Base-by-base conservation (phyloP, 768 basidiomycete species). In the Naematelia encephala region DNA sequence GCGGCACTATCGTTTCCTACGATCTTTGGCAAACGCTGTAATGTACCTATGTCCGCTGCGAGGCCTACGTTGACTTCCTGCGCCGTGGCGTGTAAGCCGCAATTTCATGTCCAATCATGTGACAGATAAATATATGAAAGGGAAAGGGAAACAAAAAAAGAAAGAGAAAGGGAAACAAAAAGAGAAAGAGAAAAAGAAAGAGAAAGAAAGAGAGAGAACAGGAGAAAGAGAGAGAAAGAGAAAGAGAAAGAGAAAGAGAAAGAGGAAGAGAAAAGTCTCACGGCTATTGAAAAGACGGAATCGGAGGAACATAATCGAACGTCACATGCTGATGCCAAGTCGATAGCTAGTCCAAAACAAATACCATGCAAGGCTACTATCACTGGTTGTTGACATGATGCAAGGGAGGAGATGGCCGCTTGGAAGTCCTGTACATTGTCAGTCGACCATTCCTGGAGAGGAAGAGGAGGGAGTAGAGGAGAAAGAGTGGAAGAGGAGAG, bases 11-110 rank as follows among this genome's bases (percentile, higher is more conserved):
- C 81, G 76, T 90, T 91, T 0, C 85, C 89, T 0, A 83, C 82
- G 47, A 89, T 81, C 67, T 89, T 89, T 0, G 88, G 89, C 4
- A 93, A 79, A 51, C 86, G 85, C 1, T 91, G 88, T 4, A 94
- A 83, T 0, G 89, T 85, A 0, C 92, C 92, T 42, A 92, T 85
- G 70, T 93, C 91, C 0, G 91, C 87, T 1, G 91, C 91, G 0
- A 94, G 80, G 0, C 88, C 91, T 23, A 91, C 82, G 69, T 91
- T 88, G 2, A 90, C 86, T 81, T 93, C 89, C 89, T 90, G 68
- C 12, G 45, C 21, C 21, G 25, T 14, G 34, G 34, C 16, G 52
- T 54, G n/a, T n/a, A n/a, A n/a, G n/a, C n/a, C 26, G 2, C 22
- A 5, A 49, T 8, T 49, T 26, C 27, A 5, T 44, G 34, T 12